A percentile compares a stretch with the other conserved stretches of the same genome.
These are phyloP conservation scores for Lentinula sp. DNA, from an alignment of 768 basidiomycete genomes.

Conservation along the genomic window DNA sequence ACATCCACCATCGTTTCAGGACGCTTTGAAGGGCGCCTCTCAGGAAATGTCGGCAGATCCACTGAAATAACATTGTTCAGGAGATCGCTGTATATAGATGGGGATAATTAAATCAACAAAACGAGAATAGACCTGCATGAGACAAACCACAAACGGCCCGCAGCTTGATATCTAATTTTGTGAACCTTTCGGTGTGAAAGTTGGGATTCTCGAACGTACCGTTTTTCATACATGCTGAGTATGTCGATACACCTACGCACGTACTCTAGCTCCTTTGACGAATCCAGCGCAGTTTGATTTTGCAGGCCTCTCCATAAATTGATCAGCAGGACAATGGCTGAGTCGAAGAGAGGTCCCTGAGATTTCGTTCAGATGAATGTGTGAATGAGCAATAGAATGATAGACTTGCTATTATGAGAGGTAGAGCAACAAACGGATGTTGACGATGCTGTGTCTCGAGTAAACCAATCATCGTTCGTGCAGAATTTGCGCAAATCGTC, in stretches of 20 bases:
- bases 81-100: not conserved
- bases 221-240: not conserved
- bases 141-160: slow-evolving; percentile 43
- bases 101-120: not conserved
- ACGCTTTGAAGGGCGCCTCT: not conserved
- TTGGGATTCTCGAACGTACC: not conserved
- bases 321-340: slow-evolving; percentile 40
- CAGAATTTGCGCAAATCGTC: slow-evolving; percentile 22
- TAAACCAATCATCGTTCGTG: slow-evolving; percentile 51
- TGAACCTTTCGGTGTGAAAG: not conserved
- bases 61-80: not conserved
- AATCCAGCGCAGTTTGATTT: slow-evolving; percentile 30
- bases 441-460: slow-evolving; percentile 37
- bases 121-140: not conserved
- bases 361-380: not conserved
- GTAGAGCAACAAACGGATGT: slow-evolving; percentile 9
- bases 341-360: slow-evolving; percentile 24
- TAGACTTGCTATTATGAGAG: not conserved
- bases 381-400: not conserved
- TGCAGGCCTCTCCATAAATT: slow-evolving; percentile 42
- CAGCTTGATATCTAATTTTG: slow-evolving; percentile 33
- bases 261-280: slow-evolving; percentile 41
- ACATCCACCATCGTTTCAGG: not conserved
- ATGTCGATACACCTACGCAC: slow-evolving; percentile 35
- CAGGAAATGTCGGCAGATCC: not conserved